Conservation (phyloP, 441 rosid genomes). For the Manihot esculenta region DNA sequence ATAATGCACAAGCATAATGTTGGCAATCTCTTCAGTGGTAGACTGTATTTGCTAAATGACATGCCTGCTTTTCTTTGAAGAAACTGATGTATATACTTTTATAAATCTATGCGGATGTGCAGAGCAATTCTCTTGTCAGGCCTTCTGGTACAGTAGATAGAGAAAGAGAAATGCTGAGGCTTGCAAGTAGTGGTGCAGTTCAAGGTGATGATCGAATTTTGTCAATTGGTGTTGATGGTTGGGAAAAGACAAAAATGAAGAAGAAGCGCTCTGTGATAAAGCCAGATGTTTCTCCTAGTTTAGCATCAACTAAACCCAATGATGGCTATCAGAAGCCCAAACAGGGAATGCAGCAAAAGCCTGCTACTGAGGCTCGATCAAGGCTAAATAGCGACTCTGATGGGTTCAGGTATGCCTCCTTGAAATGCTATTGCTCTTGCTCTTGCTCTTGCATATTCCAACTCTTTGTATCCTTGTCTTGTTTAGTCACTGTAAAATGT, state of each 20-base stretch:
- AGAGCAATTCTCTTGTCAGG: constrained; percentile 62
- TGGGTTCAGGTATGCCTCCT: constrained; percentile 66
- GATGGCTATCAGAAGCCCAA: constrained; percentile 78
- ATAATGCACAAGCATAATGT: neutral
- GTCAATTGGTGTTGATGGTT: constrained; percentile 78
- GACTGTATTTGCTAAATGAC: constrained; percentile 12
- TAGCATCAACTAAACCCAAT: constrained; percentile 49
- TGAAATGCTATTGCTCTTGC: constrained; percentile 12
- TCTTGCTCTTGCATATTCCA: constrained; percentile 13
- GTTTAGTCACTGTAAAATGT: constrained; percentile 5
- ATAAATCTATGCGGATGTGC: constrained; percentile 64
- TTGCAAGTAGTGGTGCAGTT: constrained; percentile 53
- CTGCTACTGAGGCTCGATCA: constrained; percentile 57
- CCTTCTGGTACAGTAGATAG: constrained; percentile 66
- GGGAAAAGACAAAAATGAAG: constrained; percentile 98
- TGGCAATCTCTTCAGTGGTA: constrained; percentile 13
- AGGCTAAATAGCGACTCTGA: constrained; percentile 76
- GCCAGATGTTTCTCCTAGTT: constrained; percentile 64
- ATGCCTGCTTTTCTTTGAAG: constrained; percentile 15
- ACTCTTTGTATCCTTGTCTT: constrained; percentile 18
- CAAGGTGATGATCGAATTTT: constrained; percentile 76
- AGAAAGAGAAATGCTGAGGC: constrained; percentile 69
- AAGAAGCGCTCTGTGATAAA: constrained; percentile 94
- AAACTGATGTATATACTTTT: constrained; percentile 26
- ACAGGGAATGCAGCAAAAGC: constrained; percentile 73